Conservation (phyloP, 2,329 filamentous ascomycete species). For the Fusarium papillatum region DNA sequence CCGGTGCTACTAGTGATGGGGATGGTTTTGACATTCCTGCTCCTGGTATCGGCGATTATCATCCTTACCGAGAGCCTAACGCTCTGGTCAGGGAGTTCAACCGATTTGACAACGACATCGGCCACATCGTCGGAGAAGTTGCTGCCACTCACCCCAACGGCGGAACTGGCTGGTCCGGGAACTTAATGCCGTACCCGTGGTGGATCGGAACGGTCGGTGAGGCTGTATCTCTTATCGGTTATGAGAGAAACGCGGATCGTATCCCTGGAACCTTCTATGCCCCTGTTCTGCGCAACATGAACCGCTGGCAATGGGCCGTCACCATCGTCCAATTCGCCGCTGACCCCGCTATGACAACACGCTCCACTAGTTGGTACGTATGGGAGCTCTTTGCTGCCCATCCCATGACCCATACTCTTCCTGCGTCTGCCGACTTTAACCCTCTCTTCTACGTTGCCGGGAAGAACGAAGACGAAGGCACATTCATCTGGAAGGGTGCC, state of each 20-base stretch:
- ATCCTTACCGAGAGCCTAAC: conserved; percentile 65
- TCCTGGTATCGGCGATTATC: conserved; percentile 62
- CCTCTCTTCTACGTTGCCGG: conserved; percentile 66
- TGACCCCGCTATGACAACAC: conserved; percentile 61
- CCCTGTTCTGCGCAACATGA: conserved; percentile 62
- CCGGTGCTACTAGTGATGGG: conserved; percentile 59
- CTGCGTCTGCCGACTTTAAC: conserved; percentile 55
- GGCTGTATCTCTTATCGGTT: conserved; percentile 74
- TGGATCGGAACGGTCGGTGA: conserved; percentile 74
- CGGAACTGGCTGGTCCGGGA: conserved; percentile 60
- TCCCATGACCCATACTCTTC: conserved; percentile 60
- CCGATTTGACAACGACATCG: conserved; percentile 64
- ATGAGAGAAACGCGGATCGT: conserved; percentile 74
- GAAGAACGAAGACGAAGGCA: conserved; percentile 54
- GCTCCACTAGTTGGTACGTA: conserved; percentile 63
- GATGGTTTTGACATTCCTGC: conserved; percentile 54
- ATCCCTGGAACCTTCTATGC: conserved; percentile 68
- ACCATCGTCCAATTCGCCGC: conserved; percentile 64
- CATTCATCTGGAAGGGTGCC: conserved; percentile 64
- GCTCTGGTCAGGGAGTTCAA: conserved; percentile 63
- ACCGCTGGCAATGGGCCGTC: conserved; percentile 65
- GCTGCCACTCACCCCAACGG: conserved; percentile 66
- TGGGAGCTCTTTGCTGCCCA: conserved; percentile 64
- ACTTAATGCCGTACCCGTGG: conserved; percentile 63
- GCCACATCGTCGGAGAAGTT: conserved; percentile 62